These are phyloP conservation scores for Ogataea paraovalis DNA, from an alignment of 805 yeast species.

Conservation along the genomic window DNA sequence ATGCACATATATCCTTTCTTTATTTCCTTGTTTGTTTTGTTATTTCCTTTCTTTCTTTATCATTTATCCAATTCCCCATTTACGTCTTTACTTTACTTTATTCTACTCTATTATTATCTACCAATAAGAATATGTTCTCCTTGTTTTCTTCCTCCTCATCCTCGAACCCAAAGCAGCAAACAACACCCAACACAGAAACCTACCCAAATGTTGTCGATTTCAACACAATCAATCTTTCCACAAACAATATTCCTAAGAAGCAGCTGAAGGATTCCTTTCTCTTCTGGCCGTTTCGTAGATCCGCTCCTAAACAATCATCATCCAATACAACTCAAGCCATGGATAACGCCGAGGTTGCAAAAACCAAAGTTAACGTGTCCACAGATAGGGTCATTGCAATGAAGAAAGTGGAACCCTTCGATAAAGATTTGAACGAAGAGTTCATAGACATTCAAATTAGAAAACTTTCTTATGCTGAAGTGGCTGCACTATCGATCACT, in stretches of 20 bases:
- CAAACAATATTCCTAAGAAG: constrained; percentile 1
- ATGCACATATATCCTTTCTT: too few relatives aligned
- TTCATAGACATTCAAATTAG: constrained; percentile 45
- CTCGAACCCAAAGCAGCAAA: background rate
- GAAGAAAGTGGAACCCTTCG: constrained; percentile 23
- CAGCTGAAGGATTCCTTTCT: constrained; percentile 12
- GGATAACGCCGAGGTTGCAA: too few relatives aligned
- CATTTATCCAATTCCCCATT: too few relatives aligned
- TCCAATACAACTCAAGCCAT: too few relatives aligned
- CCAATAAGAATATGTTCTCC: background rate
- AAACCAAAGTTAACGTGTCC: background rate
- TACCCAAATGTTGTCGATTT: constrained; percentile 20
- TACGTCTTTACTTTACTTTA: background rate
- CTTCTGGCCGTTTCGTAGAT: constrained; percentile 19
- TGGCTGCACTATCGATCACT: constrained; percentile 33
- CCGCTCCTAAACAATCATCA: too few relatives aligned
- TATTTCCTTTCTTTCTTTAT: too few relatives aligned
- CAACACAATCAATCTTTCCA: constrained; percentile 15
- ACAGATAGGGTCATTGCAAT: constrained; percentile 29
- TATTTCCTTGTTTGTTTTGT: too few relatives aligned
- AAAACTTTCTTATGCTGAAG: constrained; percentile 51
- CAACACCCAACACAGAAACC: background rate
- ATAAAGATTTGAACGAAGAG: constrained; percentile 32
- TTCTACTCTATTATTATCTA: background rate
- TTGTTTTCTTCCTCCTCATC: constrained; percentile 1